These are phyloP conservation scores for Yamadazyma akitaensis DNA, from an alignment of 805 yeast genomes.

Conservation along the genomic window DNA sequence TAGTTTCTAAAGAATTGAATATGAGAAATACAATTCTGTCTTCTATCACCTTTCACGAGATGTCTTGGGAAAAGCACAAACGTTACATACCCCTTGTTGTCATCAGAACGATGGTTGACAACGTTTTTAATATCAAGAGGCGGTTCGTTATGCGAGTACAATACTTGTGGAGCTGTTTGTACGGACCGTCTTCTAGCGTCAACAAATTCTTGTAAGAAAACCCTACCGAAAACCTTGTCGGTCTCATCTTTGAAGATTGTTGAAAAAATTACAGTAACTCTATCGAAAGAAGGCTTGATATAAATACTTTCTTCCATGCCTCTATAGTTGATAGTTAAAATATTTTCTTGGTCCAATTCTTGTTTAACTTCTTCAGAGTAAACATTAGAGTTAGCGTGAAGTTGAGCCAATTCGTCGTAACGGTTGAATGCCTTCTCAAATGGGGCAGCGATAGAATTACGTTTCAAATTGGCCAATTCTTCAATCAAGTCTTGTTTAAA, in stretches of 20 bases:
- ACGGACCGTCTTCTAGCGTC: slow-evolving; percentile 94
- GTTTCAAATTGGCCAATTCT: slow-evolving; percentile 71
- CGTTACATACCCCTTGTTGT: slow-evolving; percentile 52
- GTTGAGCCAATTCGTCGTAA: slow-evolving; percentile 64
- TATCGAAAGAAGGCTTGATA: slow-evolving; percentile 87
- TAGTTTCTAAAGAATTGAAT: slow-evolving; percentile 91
- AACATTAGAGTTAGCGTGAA: slow-evolving; percentile 40
- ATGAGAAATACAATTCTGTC: slow-evolving; percentile 87
- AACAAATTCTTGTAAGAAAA: slow-evolving; percentile 87
- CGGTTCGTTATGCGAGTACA: slow-evolving; percentile 85
- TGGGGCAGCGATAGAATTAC: slow-evolving; percentile 89
- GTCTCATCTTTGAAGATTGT: slow-evolving; percentile 96
- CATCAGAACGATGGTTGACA: slow-evolving; percentile 32
- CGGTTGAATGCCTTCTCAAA: slow-evolving; percentile 81
- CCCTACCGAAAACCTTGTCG: slow-evolving; percentile 86
- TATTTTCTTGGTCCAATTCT: slow-evolving; percentile 50
- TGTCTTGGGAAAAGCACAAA: slow-evolving; percentile 83
- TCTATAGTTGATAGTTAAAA: slow-evolving; percentile 76
- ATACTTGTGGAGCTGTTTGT: slow-evolving; percentile 97
- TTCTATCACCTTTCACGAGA: slow-evolving; percentile 55
- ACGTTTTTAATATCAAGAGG: slow-evolving; percentile 66
- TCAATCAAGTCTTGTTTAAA: slow-evolving; percentile 50
- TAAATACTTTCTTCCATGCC: slow-evolving; percentile 84
- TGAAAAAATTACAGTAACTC: slow-evolving; percentile 94
- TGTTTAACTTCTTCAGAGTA: slow-evolving; percentile 43